Evolutionary conservation across 495 filamentous ascomycete genomes (phyloP).

Genomic region (Tuber magnatum): DNA sequence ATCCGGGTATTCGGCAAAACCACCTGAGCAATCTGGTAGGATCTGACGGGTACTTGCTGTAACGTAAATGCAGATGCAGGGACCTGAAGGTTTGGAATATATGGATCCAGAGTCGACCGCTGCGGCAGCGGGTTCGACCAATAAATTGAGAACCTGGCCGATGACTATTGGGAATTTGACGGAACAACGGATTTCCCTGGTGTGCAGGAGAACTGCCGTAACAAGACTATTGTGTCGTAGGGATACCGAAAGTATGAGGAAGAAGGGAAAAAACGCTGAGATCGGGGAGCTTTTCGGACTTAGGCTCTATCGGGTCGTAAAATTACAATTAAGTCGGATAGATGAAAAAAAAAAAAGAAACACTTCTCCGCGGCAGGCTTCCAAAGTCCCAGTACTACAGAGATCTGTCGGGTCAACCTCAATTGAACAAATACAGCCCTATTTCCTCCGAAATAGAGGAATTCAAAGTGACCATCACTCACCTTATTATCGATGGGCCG

Average conservation of each 20-base stretch:
- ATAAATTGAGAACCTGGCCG: conserved; percentile 7
- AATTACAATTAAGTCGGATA: background rate
- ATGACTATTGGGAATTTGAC: conserved; percentile 1
- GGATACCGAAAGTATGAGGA: background rate
- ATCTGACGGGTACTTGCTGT: background rate
- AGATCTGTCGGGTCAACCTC: conserved; percentile 9
- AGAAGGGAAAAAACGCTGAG: background rate
- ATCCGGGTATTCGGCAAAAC: background rate
- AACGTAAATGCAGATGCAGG: conserved; percentile 9
- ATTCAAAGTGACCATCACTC: background rate
- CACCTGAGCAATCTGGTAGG: conserved; percentile 5
- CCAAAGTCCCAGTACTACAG: conserved; percentile 13
- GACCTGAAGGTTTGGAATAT: background rate
- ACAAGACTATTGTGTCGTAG: conserved; percentile 14
- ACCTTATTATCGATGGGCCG: background rate
- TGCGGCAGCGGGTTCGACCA: background rate
- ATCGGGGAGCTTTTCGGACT: background rate
- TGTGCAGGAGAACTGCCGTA: background rate
- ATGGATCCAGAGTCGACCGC: background rate
- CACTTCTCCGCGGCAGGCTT: background rate
- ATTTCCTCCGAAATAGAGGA: conserved; percentile 11
- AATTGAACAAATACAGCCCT: conserved; percentile 17
- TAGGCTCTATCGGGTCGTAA: background rate
- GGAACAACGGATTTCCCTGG: background rate
- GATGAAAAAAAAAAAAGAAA: background rate